Evolutionary conservation across 2,329 filamentous ascomycete genomes (phyloP).

Genomic region (Xylaria sp.): DNA sequence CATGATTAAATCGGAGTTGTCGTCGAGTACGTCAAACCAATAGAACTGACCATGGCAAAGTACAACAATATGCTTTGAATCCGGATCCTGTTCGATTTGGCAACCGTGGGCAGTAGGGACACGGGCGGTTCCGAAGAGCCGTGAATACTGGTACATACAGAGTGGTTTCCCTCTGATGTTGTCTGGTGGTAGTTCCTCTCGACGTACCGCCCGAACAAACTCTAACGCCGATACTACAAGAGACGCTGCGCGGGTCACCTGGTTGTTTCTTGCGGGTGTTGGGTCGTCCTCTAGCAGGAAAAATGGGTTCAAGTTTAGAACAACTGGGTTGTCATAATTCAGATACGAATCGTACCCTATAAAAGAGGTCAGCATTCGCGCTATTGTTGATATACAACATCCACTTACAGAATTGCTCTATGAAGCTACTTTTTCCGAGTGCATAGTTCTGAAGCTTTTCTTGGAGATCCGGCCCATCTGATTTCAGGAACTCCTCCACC

Average conservation of each 20-base stretch:
- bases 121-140: conserved; percentile 92
- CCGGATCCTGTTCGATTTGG: conserved; percentile 92
- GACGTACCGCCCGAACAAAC: conserved; percentile 91
- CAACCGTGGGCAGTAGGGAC: conserved; percentile 95
- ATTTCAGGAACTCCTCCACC: conserved; percentile 82
- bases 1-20: conserved; percentile 97
- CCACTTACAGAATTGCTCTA: conserved; percentile 95
- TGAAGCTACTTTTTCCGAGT: conserved; percentile 91
- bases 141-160: conserved; percentile 98
- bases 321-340: conserved; percentile 97
- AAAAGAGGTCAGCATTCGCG: conserved; percentile 34
- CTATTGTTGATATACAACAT: neutral
- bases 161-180: conserved; percentile 84
- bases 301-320: conserved; percentile 97
- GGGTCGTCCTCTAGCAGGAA: conserved; percentile 98
- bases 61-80: conserved; percentile 93
- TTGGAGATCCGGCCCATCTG: conserved; percentile 86
- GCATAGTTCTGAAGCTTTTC: conserved; percentile 92
- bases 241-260: conserved; percentile 93
- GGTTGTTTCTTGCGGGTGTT: conserved; percentile 94
- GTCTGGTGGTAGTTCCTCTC: conserved; percentile 92
- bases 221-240: conserved; percentile 89
- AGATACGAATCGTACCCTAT: conserved; percentile 98
- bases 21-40: conserved; percentile 97
- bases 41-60: conserved; percentile 97